A percentile compares a stretch with the other conserved stretches of the same genome.
phyloP scores from a whole-genome alignment of 2,329 filamentous ascomycete species.

The Chaetoscypha palmicola region DNA sequence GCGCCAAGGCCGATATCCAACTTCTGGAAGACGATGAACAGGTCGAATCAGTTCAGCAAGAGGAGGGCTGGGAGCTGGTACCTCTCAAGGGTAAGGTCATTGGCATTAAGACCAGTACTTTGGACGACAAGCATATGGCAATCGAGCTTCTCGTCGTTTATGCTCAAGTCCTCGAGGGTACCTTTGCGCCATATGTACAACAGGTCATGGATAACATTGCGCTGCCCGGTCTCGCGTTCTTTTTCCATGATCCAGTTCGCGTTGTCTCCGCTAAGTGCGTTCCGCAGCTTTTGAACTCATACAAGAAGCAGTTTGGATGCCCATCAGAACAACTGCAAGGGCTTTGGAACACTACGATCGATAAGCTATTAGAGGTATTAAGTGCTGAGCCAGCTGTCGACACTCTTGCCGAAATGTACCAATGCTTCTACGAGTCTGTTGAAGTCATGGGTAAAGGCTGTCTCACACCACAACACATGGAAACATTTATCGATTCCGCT shows the following conservation, averaged over 20 bases:
- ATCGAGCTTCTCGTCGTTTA: slow-evolving; percentile 98
- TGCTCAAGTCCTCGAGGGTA: slow-evolving; percentile 86
- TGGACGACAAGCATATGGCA: slow-evolving; percentile 99
- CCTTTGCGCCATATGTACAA: slow-evolving; percentile 85
- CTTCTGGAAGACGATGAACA: slow-evolving; percentile 92
- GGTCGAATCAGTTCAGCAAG: slow-evolving; percentile 83
- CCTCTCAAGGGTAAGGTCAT: slow-evolving; percentile 97
- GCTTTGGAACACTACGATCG: slow-evolving; percentile 78
- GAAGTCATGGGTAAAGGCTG: slow-evolving; percentile 87
- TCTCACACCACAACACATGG: slow-evolving; percentile 72
- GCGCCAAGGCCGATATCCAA: slow-evolving; percentile 95
- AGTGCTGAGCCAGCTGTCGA: slow-evolving; percentile 93
- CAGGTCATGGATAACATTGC: slow-evolving; percentile 97
- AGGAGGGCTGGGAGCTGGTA: slow-evolving; percentile 96
- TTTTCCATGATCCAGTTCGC: slow-evolving; percentile 97
- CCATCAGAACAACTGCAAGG: slow-evolving; percentile 71
- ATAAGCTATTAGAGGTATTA: slow-evolving; percentile 88
- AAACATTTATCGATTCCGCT: slow-evolving; percentile 78
- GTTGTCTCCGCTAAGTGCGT: slow-evolving; percentile 93
- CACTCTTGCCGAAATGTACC: slow-evolving; percentile 96
- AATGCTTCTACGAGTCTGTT: slow-evolving; percentile 98
- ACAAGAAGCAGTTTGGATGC: slow-evolving; percentile 83
- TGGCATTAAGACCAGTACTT: slow-evolving; percentile 90
- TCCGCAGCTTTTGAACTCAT: slow-evolving; percentile 85
- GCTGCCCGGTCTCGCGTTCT: slow-evolving; percentile 88